These are phyloP conservation scores for Arachis monticola DNA, from an alignment of 331 rosid genomes.

Conservation along the genomic window DNA sequence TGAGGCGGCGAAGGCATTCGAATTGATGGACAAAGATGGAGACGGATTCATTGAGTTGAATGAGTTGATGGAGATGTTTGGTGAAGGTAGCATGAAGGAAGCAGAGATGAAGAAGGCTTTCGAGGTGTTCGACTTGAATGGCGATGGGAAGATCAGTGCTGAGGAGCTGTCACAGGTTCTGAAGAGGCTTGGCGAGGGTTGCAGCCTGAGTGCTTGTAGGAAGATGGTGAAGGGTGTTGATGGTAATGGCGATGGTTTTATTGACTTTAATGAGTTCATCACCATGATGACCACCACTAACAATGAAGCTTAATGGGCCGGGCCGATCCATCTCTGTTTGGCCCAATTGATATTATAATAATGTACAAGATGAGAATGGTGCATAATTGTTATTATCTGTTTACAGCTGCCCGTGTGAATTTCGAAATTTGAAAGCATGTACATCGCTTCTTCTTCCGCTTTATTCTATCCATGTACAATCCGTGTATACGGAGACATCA, in stretches of 20 bases:
- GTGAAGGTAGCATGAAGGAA: constrained; percentile 42
- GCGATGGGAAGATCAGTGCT: constrained; percentile 83
- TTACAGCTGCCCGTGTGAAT: constrained; percentile 37
- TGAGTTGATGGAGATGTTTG: constrained; percentile 69
- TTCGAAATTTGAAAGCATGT: constrained; percentile 35
- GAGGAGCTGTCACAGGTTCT: constrained; percentile 67
- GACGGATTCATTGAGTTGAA: constrained; percentile 71
- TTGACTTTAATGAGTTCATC: constrained; percentile 68
- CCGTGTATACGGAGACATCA: constrained; percentile 19
- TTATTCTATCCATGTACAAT: constrained; percentile 45
- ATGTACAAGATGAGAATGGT: no score
- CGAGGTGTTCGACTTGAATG: constrained; percentile 70
- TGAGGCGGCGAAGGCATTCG: constrained; percentile 62
- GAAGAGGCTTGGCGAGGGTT: constrained; percentile 65
- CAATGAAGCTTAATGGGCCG: no score
- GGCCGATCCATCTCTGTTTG: no score
- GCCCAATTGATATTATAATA: no score
- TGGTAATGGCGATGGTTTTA: constrained; percentile 73
- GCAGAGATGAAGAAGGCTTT: constrained; percentile 67
- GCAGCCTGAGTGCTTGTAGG: constrained; percentile 58
- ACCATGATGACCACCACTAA: constrained; percentile 56
- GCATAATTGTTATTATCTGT: constrained; percentile 18
- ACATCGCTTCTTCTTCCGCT: constrained; percentile 31
- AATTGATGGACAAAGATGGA: constrained; percentile 63
- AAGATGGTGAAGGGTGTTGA: constrained; percentile 78